Evolutionary conservation across 1,139 yeast species (phyloP), one percentile per base, ranked within the genome.

Genomic region (Suhomyces wounanorum): DNA sequence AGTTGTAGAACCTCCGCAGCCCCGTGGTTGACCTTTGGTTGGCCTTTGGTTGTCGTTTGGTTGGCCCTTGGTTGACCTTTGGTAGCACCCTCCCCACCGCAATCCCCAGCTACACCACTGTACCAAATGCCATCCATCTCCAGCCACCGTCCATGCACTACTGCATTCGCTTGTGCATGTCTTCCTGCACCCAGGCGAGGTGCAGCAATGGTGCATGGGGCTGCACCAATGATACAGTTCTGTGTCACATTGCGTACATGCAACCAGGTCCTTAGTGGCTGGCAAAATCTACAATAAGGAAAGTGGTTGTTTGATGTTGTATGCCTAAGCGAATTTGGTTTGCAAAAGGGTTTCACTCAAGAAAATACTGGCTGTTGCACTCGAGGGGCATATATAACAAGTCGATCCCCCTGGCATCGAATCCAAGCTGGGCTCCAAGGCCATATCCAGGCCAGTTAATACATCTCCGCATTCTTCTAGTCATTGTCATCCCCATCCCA

Each of bases 241-340:
- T 40, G 37, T 28, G 43, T 31, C n/a, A 10, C 33, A 31, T 21
- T 14, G 36, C 36, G 44, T 45, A 31, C 36, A 14, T 40, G 44
- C 40, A 33, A 35, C 48, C 48, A 45, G 44, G 35, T 17, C 38
- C 38, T 14, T 43, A 44, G 46, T 42, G 48, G 52, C 52, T 50
- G 52, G 52, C 37, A 23, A 17, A 17, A 21, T 14, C 37, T 17
- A 47, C 50, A 43, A 46, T 50, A 35, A 40, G 23, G 36, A 21
- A 26, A 28, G 48, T 50, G 50, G 50, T 47, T 46, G 45, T 37
- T 40, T 11, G n/a, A 30, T 31, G 33, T 25, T 36, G 37, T 21
- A 14, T 41, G 39, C 52, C 30, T 50, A 40, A 50, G 52, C 52
- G 52, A 50, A 40, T 10, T 25, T 17, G 18, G 35, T 18, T 33